phyloP scores from a whole-genome alignment of 2,329 filamentous ascomycete species.

The Penicillium griseofulvum region DNA sequence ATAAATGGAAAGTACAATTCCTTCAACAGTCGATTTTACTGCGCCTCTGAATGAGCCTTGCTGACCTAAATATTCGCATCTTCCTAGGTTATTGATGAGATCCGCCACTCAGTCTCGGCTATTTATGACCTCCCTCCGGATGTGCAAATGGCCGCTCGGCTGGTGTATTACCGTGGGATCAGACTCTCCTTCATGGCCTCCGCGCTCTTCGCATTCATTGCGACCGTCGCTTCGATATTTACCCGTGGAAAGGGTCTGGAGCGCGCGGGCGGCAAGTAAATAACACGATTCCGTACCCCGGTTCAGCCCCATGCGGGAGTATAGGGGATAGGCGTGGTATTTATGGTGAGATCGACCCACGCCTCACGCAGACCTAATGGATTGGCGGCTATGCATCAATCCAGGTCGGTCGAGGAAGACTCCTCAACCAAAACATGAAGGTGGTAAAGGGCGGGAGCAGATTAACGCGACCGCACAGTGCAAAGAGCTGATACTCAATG shows the following conservation, averaged over 20 bases:
- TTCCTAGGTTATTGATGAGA: constrained; percentile 58
- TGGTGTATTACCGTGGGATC: constrained; percentile 61
- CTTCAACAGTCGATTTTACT: constrained; percentile 8
- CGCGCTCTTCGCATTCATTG: constrained; percentile 52
- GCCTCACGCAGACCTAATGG: background rate
- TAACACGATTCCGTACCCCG: background rate
- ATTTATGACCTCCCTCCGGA: constrained; percentile 56
- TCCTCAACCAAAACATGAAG: background rate
- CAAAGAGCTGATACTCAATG: background rate
- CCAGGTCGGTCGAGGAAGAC: too few species aligned
- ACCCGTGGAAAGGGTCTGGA: constrained; percentile 40
- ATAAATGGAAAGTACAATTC: constrained; percentile 57
- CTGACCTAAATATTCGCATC: constrained; percentile 23
- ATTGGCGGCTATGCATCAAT: background rate
- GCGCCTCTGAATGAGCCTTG: constrained; percentile 14
- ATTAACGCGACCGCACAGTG: background rate
- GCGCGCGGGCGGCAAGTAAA: constrained; percentile 9
- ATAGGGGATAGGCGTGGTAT: background rate
- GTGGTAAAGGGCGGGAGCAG: background rate
- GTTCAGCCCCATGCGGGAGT: too few species aligned
- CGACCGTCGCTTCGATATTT: constrained; percentile 50
- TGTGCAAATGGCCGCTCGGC: constrained; percentile 54
- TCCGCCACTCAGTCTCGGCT: constrained; percentile 60
- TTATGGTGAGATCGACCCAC: background rate
- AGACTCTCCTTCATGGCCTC: constrained; percentile 57